A percentile compares a stretch with the other conserved stretches of the same genome.
phyloP scores from a whole-genome alignment of 352 stramenopile species.

The Elongisporangium anandrum region DNA sequence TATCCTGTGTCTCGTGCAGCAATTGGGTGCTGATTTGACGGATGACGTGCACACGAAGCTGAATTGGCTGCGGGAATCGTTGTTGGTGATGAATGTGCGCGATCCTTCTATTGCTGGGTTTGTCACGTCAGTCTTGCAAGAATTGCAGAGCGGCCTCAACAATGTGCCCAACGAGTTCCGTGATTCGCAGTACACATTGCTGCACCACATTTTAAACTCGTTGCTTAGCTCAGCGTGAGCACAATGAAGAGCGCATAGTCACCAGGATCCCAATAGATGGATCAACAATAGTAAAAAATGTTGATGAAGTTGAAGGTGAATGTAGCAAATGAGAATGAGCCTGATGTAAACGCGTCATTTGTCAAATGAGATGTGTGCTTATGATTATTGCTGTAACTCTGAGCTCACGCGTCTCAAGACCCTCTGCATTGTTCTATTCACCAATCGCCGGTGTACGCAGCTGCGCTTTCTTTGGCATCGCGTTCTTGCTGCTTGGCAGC shows the following conservation, averaged over 20 bases:
- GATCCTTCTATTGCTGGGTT: constrained; percentile 74
- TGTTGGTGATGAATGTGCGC: constrained; percentile 77
- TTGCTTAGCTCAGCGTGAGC: constrained; percentile 70
- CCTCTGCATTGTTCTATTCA: constrained; percentile 17
- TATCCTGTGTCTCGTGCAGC: constrained; percentile 81
- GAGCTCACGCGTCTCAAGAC: no score
- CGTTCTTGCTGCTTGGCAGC: constrained; percentile 72
- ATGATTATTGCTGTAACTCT: no score
- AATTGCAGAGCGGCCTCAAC: constrained; percentile 63
- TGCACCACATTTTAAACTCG: constrained; percentile 85
- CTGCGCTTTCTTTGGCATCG: constrained; percentile 55
- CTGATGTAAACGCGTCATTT: background rate
- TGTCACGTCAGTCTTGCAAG: constrained; percentile 71
- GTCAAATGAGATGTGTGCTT: no score
- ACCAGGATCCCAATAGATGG: background rate
- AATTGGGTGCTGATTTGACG: constrained; percentile 64
- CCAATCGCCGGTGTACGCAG: constrained; percentile 80
- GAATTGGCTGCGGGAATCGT: constrained; percentile 70
- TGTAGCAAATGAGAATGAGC: background rate
- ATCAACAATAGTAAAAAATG: background rate
- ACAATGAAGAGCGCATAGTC: background rate
- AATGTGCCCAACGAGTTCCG: constrained; percentile 47
- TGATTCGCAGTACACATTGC: constrained; percentile 79
- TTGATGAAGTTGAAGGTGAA: background rate
- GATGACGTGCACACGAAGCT: constrained; percentile 70